Percentiles rank a stretch among this genome's conserved stretches.
phyloP scores from a whole-genome alignment of 768 basidiomycete genomes.

The Naganishia friedmannii region DNA sequence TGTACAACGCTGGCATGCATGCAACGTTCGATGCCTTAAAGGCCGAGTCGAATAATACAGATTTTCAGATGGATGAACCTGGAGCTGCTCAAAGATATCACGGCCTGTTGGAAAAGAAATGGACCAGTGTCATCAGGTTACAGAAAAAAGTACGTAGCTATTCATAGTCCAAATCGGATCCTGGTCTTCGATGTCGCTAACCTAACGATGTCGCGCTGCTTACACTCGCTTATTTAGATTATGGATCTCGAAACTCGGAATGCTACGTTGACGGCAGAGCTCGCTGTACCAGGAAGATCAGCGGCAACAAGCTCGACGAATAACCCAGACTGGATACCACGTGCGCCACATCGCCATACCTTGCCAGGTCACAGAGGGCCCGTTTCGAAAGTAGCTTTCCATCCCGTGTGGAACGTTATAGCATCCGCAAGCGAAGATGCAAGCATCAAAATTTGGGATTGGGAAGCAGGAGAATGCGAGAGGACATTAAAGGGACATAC shows the following conservation, averaged over 20 bases:
- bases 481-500: constrained; percentile 89
- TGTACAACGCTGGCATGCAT: constrained; percentile 42
- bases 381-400: constrained; percentile 77
- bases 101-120: constrained; percentile 92
- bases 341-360: constrained; percentile 73
- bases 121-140: constrained; percentile 91
- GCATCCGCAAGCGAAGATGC: constrained; percentile 85
- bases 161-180: not conserved
- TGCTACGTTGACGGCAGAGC: constrained; percentile 74
- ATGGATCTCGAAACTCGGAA: constrained; percentile 87
- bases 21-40: constrained; percentile 48
- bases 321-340: constrained; percentile 67
- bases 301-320: constrained; percentile 55
- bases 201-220: not conserved
- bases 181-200: constrained; percentile 8
- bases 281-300: constrained; percentile 56
- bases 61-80: constrained; percentile 56
- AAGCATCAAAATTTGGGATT: constrained; percentile 91
- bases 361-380: constrained; percentile 74
- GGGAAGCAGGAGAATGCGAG: constrained; percentile 92
- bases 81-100: constrained; percentile 74
- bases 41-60: constrained; percentile 47
- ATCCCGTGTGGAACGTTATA: constrained; percentile 75
- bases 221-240: constrained; percentile 59
- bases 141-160: constrained; percentile 75